phyloP scores from a whole-genome alignment of 306 rosid genomes.

The Cucumis sativus region Cucumber_9930_V3 NC_026658.2:19795001-19795500 shows the following conservation, averaged over 20 bases:
- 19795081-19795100: neutral
- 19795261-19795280: slow-evolving; percentile 28
- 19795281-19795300: slow-evolving; percentile 34
- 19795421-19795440: slow-evolving; percentile 21
- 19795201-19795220: slow-evolving; percentile 61
- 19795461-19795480: slow-evolving; percentile 8
- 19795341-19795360: slow-evolving; percentile 47
- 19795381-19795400: slow-evolving; percentile 22
- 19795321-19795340: slow-evolving; percentile 30
- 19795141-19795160: neutral
- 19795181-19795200: slow-evolving; percentile 35
- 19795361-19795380: slow-evolving; percentile 47
- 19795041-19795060: slow-evolving; percentile 47
- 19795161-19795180: slow-evolving; percentile 36
- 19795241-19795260: slow-evolving; percentile 35
- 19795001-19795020: slow-evolving; percentile 38
- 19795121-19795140: neutral
- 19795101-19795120: neutral
- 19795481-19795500: slow-evolving; percentile 23
- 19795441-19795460: slow-evolving; percentile 16
- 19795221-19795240: slow-evolving; percentile 45
- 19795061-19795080: neutral
- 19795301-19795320: slow-evolving; percentile 77
- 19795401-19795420: slow-evolving; percentile 26
- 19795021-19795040: slow-evolving; percentile 47